phyloP scores from a whole-genome alignment of 1,284 basidiomycete genomes.

The Rhodotorula sp. region DNA sequence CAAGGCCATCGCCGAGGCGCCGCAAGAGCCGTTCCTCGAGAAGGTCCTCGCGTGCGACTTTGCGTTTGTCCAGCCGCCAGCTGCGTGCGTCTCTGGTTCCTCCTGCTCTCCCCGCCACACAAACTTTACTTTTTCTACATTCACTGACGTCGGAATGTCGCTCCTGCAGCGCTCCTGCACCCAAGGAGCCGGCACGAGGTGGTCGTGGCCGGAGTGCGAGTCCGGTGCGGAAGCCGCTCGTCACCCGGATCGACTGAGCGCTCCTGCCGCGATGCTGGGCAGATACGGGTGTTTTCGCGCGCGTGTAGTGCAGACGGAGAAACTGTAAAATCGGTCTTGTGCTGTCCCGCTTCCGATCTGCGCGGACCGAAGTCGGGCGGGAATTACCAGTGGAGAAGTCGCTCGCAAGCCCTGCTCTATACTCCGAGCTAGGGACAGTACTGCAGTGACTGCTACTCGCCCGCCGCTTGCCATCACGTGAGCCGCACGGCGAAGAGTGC shows the following conservation, averaged over 20 bases:
- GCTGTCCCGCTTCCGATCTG: too few species aligned
- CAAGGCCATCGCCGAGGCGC: conserved; percentile 80
- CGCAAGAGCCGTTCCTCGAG: conserved; percentile 80
- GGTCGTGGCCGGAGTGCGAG: conserved; percentile 35
- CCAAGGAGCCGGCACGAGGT: background rate
- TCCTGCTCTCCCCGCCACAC: background rate
- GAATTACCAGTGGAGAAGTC: too few species aligned
- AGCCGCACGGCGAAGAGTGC: too few species aligned
- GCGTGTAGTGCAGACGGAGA: background rate
- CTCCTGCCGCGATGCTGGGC: background rate
- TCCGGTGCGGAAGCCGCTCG: conserved; percentile 27
- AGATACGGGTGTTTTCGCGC: background rate
- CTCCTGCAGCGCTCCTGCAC: background rate
- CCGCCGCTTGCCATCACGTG: too few species aligned
- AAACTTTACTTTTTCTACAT: too few species aligned
- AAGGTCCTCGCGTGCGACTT: conserved; percentile 90
- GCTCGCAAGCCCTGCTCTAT: too few species aligned
- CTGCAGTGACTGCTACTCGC: too few species aligned
- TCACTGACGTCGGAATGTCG: background rate
- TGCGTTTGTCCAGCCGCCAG: conserved; percentile 88
- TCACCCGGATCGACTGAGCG: conserved; percentile 30
- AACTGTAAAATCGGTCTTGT: background rate
- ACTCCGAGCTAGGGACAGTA: too few species aligned
- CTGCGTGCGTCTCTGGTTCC: conserved; percentile 17
- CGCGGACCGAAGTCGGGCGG: too few species aligned